Percentiles rank a stretch among this genome's conserved stretches.
These are phyloP conservation scores for Yamadazyma endophytica DNA, from an alignment of 805 yeast genomes.

Conservation along the genomic window DNA sequence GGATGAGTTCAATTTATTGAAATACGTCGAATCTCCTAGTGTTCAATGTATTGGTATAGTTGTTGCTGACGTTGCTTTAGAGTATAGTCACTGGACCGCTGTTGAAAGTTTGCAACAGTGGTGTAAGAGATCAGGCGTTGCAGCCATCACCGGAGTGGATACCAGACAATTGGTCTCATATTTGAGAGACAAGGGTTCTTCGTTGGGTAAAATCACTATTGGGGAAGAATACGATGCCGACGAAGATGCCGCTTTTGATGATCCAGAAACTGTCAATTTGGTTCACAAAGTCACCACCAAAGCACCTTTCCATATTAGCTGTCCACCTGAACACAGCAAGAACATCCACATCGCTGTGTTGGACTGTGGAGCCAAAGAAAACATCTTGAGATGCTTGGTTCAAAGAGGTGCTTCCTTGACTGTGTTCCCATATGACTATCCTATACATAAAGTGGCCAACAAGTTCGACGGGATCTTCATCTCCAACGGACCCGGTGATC, in stretches of 20 bases:
- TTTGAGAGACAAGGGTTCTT: conserved; percentile 94
- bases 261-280: conserved; percentile 85
- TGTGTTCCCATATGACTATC: conserved; percentile 94
- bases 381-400: conserved; percentile 89
- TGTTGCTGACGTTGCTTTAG: conserved; percentile 91
- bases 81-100: conserved; percentile 99
- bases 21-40: conserved; percentile 86
- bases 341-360: conserved; percentile 81
- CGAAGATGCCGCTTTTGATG: conserved; percentile 84
- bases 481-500: conserved; percentile 98
- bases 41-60: conserved; percentile 95
- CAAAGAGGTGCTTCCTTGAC: conserved; percentile 95
- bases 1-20: conserved; percentile 81
- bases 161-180: conserved; percentile 91
- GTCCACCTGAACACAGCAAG: conserved; percentile 51
- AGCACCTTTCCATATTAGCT: conserved; percentile 85
- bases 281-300: conserved; percentile 94
- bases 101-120: conserved; percentile 91
- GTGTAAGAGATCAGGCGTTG: conserved; percentile 96
- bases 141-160: conserved; percentile 94
- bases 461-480: conserved; percentile 93
- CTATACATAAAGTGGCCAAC: conserved; percentile 83
- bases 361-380: conserved; percentile 98
- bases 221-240: conserved; percentile 92
- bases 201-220: conserved; percentile 82